Evolutionary conservation across 2,329 filamentous ascomycete genomes (phyloP).

Genomic region (Sporothrix pseudoabietina): DNA sequence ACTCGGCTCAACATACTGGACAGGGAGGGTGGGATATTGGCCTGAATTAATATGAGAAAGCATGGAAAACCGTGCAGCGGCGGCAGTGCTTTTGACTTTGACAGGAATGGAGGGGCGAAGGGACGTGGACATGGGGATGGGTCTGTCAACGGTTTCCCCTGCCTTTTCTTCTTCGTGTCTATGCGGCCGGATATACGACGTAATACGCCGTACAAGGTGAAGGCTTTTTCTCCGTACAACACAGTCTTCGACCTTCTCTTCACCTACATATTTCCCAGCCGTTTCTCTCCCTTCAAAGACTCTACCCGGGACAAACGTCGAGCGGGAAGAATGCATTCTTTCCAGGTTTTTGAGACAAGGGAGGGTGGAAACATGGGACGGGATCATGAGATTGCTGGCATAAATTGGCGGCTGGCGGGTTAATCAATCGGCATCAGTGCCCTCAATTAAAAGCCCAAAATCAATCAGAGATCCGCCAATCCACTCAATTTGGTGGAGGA

Average conservation of each 20-base stretch:
- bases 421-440: not conserved
- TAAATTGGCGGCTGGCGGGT: conserved; percentile 8
- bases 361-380: conserved; percentile 4
- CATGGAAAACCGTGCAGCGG: not conserved
- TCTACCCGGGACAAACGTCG: not conserved
- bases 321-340: not conserved
- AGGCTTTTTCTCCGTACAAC: not conserved
- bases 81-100: conserved; percentile 10
- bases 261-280: not conserved
- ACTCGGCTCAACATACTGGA: not conserved
- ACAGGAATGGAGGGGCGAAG: conserved; percentile 7
- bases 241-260: not conserved
- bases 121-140: not conserved
- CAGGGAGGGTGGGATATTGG: not conserved
- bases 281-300: not conserved
- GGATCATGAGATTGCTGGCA: conserved; percentile 2
- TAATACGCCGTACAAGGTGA: not conserved
- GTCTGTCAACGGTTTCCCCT: not conserved
- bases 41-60: not conserved
- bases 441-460: not conserved
- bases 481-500: not conserved
- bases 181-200: too few species aligned
- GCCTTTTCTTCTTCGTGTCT: not conserved
- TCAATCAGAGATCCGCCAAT: conserved; percentile 3
- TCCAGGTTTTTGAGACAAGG: not conserved